Evolutionary conservation across 257 asterid species (phyloP).

Genomic region (Solanum piurae): DNA sequence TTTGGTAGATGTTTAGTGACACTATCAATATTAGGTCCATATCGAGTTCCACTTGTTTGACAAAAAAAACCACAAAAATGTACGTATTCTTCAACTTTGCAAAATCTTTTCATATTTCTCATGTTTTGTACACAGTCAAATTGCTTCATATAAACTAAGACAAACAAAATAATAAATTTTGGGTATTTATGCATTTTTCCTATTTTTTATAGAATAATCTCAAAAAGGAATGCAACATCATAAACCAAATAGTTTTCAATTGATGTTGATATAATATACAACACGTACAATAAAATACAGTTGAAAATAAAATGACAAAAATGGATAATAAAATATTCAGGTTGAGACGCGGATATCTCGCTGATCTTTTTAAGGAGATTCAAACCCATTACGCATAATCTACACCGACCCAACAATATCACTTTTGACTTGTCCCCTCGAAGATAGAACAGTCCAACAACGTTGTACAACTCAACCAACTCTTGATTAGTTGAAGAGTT

Average conservation of each 20-base stretch:
- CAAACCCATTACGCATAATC: too few relatives aligned
- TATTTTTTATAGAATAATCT: too few relatives aligned
- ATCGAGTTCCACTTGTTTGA: background rate
- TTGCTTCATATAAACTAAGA: background rate
- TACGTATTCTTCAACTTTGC: background rate
- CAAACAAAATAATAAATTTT: too few relatives aligned
- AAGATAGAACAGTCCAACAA: background rate
- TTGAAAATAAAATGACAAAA: too few relatives aligned
- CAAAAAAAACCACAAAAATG: background rate
- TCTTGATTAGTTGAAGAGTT: background rate
- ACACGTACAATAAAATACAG: too few relatives aligned
- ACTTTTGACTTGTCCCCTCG: background rate
- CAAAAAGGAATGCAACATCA: background rate
- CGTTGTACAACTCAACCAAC: background rate
- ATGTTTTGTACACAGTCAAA: too few relatives aligned
- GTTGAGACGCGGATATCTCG: too few relatives aligned
- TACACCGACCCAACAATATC: too few relatives aligned
- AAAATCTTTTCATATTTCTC: too few relatives aligned
- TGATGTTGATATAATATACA: too few relatives aligned
- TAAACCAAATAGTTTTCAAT: background rate
- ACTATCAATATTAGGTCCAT: background rate
- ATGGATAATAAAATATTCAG: too few relatives aligned
- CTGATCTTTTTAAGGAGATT: too few relatives aligned
- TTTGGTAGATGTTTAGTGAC: background rate
- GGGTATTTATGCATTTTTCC: background rate